Evolutionary conservation across 768 basidiomycete genomes (phyloP).

Genomic region (Hydnomerulius pinastri): DNA sequence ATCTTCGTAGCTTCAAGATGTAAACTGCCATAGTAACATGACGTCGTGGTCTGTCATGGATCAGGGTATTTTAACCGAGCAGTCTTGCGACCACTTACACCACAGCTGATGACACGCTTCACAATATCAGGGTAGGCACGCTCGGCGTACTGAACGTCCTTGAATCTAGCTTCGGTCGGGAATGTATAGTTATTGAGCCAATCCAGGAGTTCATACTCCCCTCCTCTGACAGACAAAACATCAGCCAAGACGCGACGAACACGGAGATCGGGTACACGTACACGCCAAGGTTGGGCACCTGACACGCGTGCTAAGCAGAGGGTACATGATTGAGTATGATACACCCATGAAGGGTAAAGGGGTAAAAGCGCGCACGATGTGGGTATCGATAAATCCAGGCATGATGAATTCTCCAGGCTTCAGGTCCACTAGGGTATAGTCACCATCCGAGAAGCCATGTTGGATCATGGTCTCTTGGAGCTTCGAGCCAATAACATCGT

Average conservation of each 20-base stretch:
- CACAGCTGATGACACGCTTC: constrained; percentile 65
- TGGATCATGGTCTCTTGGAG: constrained; percentile 52
- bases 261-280: constrained; percentile 10
- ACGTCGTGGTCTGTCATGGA: constrained; percentile 75
- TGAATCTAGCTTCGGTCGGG: constrained; percentile 80
- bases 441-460: constrained; percentile 47
- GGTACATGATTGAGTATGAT: background rate
- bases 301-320: constrained; percentile 34
- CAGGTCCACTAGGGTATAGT: constrained; percentile 38
- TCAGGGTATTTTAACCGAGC: constrained; percentile 5
- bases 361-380: constrained; percentile 59
- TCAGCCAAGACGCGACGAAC: constrained; percentile 2
- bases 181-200: constrained; percentile 89
- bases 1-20: constrained; percentile 81
- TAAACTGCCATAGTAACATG: constrained; percentile 86
- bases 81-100: constrained; percentile 51
- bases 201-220: constrained; percentile 83
- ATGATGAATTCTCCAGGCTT: constrained; percentile 67
- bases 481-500: constrained; percentile 49
- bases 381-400: constrained; percentile 91
- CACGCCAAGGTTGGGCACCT: constrained; percentile 46
- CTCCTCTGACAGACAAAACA: constrained; percentile 52
- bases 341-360: background rate
- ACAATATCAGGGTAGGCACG: constrained; percentile 73
- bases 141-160: constrained; percentile 67